A percentile compares a stretch with the other conserved stretches of the same genome.
Conservation (phyloP, 2,329 filamentous ascomycete genomes). For the Endothia cerciana region DNA sequence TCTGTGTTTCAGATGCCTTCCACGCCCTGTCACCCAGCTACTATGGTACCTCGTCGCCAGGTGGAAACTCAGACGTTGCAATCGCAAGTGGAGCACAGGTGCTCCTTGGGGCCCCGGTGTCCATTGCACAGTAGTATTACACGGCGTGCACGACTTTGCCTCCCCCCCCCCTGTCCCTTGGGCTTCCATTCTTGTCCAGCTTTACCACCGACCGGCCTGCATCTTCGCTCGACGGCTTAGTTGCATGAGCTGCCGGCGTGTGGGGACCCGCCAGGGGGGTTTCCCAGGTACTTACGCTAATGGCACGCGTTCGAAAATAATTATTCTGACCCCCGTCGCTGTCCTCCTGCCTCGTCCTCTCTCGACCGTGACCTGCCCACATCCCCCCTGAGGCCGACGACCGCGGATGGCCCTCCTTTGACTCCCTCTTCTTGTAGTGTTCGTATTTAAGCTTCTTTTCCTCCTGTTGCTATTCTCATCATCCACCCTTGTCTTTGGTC, state of each 20-base stretch:
- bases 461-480: background rate
- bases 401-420: background rate
- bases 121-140: background rate
- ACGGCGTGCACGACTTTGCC: constrained; percentile 18
- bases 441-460: constrained; percentile 13
- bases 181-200: constrained; percentile 22
- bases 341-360: constrained; percentile 16
- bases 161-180: constrained; percentile 3
- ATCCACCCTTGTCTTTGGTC: constrained; percentile 9
- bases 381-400: background rate
- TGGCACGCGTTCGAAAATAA: constrained; percentile 4
- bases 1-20: constrained; percentile 26
- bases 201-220: constrained; percentile 5
- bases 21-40: constrained; percentile 22
- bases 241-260: constrained; percentile 8
- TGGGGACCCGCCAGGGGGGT: constrained; percentile 18
- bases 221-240: constrained; percentile 4
- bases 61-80: constrained; percentile 16
- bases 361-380: background rate
- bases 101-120: constrained; percentile 8
- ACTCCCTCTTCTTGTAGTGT: background rate
- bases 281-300: constrained; percentile 20
- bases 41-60: constrained; percentile 16
- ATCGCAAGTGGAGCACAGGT: background rate
- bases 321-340: constrained; percentile 9